Base-by-base conservation (phyloP, 2,329 filamentous ascomycete species). In the Fusarium tricinctum region DNA sequence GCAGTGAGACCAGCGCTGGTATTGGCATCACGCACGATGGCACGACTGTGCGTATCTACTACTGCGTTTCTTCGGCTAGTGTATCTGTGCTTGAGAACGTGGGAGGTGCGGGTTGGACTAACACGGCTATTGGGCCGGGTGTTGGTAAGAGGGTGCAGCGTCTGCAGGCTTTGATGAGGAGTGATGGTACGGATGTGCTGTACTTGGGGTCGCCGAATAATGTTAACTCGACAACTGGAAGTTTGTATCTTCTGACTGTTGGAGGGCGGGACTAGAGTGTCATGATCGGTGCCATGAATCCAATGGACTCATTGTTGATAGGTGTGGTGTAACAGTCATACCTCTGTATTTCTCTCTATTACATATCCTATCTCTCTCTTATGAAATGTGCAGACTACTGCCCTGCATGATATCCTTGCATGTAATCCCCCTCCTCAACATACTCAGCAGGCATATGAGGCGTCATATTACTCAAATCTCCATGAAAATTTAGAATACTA, bases 31-130 rank as follows among this genome's bases (percentile, higher is more conserved):
- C 59, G 5, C 59, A 63, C 5, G 58, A 63, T 22, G 59, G 59
- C 3, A 44, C 35, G 2, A 63, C 32, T 22, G 59, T 22, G 6
- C 59, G 59, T 5, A 63, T 63, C 4, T 63, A 63, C 26, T 63
- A 63, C 4, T 48, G 58, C 10, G 48, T 40, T 5, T 22, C 58
- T 3, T 63, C 59, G 2, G 58, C 48, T 1, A 63, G 59, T 15
- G 58, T 56, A 5, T 63, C 5, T 10, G 69, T 74, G 13, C 63
- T 66, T 9, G 63, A 66, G 42, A 66, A 63, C 19, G 39, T 32
- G 2, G 42, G 50, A 1, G 64, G 63, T 0, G 22, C 50, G 3
- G 57, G 57, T 0, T 66, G 63, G 63, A 67, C 57, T 1, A 52
- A 67, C 7, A 66, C 58, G 6, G 63, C 64, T 5, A 22, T 66